Conservation (phyloP, 2,329 filamentous ascomycete genomes). For the Grosmannia clavigera region DNA sequence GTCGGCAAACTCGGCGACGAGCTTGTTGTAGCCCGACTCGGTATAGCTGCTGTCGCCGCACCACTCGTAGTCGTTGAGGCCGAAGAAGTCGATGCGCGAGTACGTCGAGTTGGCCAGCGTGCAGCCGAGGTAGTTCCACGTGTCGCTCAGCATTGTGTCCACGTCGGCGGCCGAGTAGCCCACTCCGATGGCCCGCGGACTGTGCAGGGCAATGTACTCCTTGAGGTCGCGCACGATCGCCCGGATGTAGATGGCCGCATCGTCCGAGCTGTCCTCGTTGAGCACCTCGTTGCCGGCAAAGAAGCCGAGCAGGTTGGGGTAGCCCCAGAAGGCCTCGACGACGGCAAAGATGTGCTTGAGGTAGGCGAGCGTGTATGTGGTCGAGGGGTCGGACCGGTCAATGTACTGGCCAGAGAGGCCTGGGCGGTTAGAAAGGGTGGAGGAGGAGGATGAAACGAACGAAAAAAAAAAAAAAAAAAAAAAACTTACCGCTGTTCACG, state of each 20-base stretch:
- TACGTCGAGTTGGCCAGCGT: constrained; percentile 39
- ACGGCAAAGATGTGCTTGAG: constrained; percentile 31
- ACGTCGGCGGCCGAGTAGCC: constrained; percentile 85
- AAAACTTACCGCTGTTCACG: constrained; percentile 53
- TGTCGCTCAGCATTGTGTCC: constrained; percentile 48
- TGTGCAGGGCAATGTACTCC: constrained; percentile 60
- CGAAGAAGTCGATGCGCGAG: constrained; percentile 57
- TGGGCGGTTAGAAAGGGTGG: not conserved
- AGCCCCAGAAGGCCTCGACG: constrained; percentile 64
- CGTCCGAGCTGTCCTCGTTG: constrained; percentile 42
- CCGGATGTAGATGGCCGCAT: constrained; percentile 69
- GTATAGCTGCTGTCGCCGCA: constrained; percentile 42
- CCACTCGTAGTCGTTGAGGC: constrained; percentile 62
- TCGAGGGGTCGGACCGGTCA: constrained; percentile 27
- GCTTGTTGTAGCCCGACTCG: constrained; percentile 38
- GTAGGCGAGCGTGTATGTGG: constrained; percentile 32
- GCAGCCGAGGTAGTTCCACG: constrained; percentile 70
- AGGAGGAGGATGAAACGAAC: not conserved
- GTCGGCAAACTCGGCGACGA: constrained; percentile 50
- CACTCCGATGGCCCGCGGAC: constrained; percentile 68
- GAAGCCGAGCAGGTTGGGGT: constrained; percentile 69
- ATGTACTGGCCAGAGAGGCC: constrained; percentile 40
- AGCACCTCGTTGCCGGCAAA: constrained; percentile 86
- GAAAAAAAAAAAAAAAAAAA: not conserved
- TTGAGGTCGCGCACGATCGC: constrained; percentile 71